Evolutionary conservation across 177 flowering plant genomes (phyloP), one percentile per base, ranked within the genome.

Genomic region (Vitis hybrid): DNA sequence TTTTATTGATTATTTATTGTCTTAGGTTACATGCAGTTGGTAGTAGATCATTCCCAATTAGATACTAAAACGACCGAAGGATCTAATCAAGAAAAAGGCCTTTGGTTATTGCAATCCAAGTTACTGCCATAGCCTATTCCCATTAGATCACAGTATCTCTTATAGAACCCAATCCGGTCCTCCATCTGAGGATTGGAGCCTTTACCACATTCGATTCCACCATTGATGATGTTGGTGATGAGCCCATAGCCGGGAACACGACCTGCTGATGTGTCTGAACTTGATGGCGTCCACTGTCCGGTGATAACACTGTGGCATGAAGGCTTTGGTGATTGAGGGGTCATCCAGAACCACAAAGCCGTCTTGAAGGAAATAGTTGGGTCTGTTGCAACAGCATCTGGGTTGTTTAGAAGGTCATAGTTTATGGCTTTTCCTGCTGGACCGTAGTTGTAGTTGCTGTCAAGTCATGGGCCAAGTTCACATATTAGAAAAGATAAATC

Each of bases 311-410:
- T 64, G 30, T 86, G 89, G 74, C 86, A 58, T 2, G 89, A 86
- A 2, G 89, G 86, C 67, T 83, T 84, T 5, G 77, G 77, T 1
- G 68, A 65, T 56, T 83, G 87, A 8, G 82, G 69, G 4, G 86
- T 84, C 89, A 83, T 86, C 89, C 87, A 86, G 74, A 81, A 84
- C 90, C 86, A 86, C 3, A 84, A 46, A 7, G 87, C 89, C 1
- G 85, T 84, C 78, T 76, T 78, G 82, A 85, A 85, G 1, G 86
- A 79, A 9, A 78, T 69, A 1, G 65, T 65, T 5, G 86, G 52
- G 64, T 85, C 75, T 0, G 74, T 76, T 7, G 79, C 81, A 0
- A 83, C 86, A 0, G 60, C 61, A 46, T 85, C 84, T 1, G 88
- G 86, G 50, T 79, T 74, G 70, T 66, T 74, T 7, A 83, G 30